phyloP scores from a whole-genome alignment of 352 stramenopile genomes.

The Plasmopara halstedii region DNA sequence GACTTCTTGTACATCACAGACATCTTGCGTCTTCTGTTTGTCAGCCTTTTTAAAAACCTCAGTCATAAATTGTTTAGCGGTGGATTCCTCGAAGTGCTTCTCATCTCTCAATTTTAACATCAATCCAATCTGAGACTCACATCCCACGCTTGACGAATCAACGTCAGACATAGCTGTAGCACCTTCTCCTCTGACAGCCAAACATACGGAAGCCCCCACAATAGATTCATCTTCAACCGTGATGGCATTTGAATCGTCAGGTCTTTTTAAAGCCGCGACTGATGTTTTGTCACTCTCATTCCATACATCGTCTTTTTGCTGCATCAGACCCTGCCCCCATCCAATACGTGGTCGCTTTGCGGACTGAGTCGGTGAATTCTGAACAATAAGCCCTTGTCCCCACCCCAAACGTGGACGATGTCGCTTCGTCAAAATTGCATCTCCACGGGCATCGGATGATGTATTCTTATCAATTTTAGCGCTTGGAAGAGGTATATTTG shows the following conservation, averaged over 20 bases:
- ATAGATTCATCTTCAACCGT: constrained; percentile 6
- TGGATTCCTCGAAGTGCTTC: constrained; percentile 1
- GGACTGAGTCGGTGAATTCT: constrained; percentile 41
- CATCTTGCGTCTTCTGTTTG: constrained; percentile 1
- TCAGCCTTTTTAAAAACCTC: constrained; percentile 3
- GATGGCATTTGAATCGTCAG: neutral
- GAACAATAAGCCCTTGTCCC: constrained; percentile 72
- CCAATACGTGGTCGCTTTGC: constrained; percentile 72
- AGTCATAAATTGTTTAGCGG: neutral
- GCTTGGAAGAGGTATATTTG: constrained; percentile 53
- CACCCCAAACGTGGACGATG: constrained; percentile 70
- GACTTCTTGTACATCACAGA: constrained; percentile 4
- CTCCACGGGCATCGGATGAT: constrained; percentile 12
- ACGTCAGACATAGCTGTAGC: neutral
- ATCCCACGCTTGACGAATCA: neutral
- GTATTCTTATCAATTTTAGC: constrained; percentile 4
- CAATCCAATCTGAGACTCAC: constrained; percentile 1
- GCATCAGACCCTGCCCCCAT: constrained; percentile 73
- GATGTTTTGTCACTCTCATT: constrained; percentile 6
- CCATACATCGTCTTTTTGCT: constrained; percentile 20
- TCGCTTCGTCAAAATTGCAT: constrained; percentile 36
- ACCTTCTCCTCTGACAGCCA: constrained; percentile 3
- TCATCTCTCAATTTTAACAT: constrained; percentile 6
- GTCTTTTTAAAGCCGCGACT: constrained; percentile 2
- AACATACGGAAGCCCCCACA: neutral